A percentile compares a stretch with the other conserved stretches of the same genome.
Conservation (phyloP, 2,329 filamentous ascomycete genomes). For the Colletotrichum orbiculare region DNA sequence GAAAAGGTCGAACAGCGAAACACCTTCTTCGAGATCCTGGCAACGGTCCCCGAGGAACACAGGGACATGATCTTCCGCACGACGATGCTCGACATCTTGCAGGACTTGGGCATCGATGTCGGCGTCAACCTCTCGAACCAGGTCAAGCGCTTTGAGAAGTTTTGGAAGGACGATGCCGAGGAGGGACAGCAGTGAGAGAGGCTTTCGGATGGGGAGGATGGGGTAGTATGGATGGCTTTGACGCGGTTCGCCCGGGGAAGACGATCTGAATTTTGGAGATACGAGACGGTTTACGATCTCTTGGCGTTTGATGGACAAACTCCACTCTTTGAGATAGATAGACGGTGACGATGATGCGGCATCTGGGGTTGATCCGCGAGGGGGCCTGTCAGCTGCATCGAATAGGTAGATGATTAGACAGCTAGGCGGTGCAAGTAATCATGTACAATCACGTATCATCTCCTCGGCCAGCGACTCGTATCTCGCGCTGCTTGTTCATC, state of each 20-base stretch:
- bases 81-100: constrained; percentile 1
- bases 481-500: too few species aligned
- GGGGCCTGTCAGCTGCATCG: too few species aligned
- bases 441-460: too few species aligned
- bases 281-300: too few species aligned
- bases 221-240: background rate
- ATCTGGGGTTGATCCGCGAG: too few species aligned
- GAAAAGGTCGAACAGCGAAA: constrained; percentile 11
- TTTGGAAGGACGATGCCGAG: background rate
- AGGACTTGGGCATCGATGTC: background rate
- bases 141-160: constrained; percentile 1
- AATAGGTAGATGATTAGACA: too few species aligned
- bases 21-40: background rate
- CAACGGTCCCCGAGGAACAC: background rate
- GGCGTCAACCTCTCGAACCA: background rate
- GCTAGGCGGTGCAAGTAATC: too few species aligned
- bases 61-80: constrained; percentile 10
- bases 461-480: too few species aligned
- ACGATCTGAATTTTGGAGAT: too few species aligned
- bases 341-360: too few species aligned
- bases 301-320: too few species aligned
- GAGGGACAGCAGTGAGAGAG: background rate
- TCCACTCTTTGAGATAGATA: too few species aligned
- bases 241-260: background rate
- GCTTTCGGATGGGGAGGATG: background rate